Base-by-base conservation (phyloP, 768 basidiomycete genomes). In the Mycena maculata region DNA sequence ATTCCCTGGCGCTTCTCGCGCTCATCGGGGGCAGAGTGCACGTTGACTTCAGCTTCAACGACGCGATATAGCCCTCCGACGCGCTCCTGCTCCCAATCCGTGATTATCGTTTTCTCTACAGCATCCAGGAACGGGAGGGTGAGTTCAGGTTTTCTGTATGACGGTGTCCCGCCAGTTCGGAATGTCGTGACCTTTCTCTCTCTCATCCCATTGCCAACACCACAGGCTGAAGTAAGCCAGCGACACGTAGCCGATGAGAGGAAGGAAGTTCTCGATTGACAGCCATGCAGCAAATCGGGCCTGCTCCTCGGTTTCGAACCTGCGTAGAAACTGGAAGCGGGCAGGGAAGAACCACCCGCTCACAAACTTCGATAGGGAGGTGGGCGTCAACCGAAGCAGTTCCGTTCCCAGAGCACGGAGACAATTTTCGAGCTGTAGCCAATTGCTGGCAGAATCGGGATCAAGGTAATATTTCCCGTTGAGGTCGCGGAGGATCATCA, bases 231-330 rank as follows among this genome's bases (percentile, higher is more conserved):
- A 58, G 4, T 45, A 15, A 5, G 20, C 56, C 30, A 58, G 30
- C 20, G 57, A 23, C 45, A 36, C 57, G 23, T 48, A 59, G 57
- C 57, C 57, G 13, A 59, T n/a, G 2, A 47, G 31, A 27, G 57
- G 44, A 2, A 59, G 28, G 22, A 59, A 59, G 31, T 47, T 38
- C 2, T 59, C 45, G 7, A 47, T 47, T 18, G 57, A 47, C 16
- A 22, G 33, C 57, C 44, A 59, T 9, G 33, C 23, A 36, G 45
- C 57, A 3, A 48, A 22, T 11, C 57, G 57, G 22, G 57, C 57
- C 13, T 30, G 30, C 10, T 27, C 7, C 31, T 59, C 57, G 31
- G 30, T 48, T n/a, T 13, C 4, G 45, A 23, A 59, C 6, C 23
- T 22, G 22, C 20, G 23, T 22, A 48, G 10, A 20, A 47, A 59